These are phyloP conservation scores for Melanogaster broomeanus DNA, from an alignment of 768 basidiomycete species.

Conservation along the genomic window DNA sequence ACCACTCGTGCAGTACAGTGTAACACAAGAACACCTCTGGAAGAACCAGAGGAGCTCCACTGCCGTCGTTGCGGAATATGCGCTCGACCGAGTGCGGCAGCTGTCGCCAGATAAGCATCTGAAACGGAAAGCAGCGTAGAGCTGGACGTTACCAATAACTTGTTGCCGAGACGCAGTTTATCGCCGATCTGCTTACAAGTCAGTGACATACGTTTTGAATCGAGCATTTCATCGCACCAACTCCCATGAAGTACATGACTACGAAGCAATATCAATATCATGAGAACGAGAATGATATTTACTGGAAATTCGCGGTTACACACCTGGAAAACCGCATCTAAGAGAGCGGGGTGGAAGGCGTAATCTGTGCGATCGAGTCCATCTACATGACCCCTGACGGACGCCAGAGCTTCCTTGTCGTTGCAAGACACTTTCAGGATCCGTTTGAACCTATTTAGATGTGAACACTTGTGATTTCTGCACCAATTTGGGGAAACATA, in stretches of 20 bases:
- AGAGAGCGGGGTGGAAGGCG: not conserved
- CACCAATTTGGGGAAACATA: not conserved
- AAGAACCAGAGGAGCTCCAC: not conserved
- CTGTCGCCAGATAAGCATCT: not conserved
- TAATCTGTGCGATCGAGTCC: too few species aligned
- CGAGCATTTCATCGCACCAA: not conserved
- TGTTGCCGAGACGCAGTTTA: too few species aligned
- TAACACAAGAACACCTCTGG: not conserved
- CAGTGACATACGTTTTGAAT: too few species aligned
- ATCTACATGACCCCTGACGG: not conserved
- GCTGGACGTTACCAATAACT: too few species aligned
- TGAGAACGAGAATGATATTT: too few species aligned
- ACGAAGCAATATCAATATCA: too few species aligned
- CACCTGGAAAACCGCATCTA: not conserved
- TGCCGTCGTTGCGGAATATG: not conserved
- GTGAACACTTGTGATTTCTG: not conserved
- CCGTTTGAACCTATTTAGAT: not conserved
- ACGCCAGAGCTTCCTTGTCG: not conserved
- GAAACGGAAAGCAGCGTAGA: too few species aligned
- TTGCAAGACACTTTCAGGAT: not conserved
- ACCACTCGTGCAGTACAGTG: not conserved
- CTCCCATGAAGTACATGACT: too few species aligned
- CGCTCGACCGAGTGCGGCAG: not conserved
- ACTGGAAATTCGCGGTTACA: too few species aligned
- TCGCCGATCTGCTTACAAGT: too few species aligned